These are phyloP conservation scores for Pseudogymnoascus sp. DNA, from an alignment of 2,329 filamentous ascomycete species.

Conservation along the genomic window DNA sequence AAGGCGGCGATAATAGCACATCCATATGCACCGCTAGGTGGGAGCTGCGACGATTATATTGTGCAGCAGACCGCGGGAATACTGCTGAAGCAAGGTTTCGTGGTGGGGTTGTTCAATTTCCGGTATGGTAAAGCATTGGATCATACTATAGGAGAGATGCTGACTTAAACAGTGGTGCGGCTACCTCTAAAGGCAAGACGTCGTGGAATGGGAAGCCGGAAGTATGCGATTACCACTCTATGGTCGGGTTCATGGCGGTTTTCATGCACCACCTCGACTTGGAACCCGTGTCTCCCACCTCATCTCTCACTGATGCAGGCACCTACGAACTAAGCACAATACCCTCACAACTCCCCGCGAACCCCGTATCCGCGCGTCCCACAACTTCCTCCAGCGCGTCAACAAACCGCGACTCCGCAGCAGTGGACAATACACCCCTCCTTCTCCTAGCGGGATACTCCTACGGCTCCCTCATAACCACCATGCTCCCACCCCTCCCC, in stretches of 20 bases:
- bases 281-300: constrained; percentile 11
- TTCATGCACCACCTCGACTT: constrained; percentile 50
- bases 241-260: constrained; percentile 71
- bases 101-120: constrained; percentile 90
- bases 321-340: constrained; percentile 21
- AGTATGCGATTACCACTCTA: constrained; percentile 71
- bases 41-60: constrained; percentile 74
- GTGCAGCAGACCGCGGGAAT: constrained; percentile 54
- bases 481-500: constrained; percentile 56
- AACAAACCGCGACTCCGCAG: background rate
- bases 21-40: constrained; percentile 84
- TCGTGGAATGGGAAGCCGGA: constrained; percentile 85
- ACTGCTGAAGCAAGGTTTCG: constrained; percentile 62
- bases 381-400: background rate
- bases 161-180: constrained; percentile 58
- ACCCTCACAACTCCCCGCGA: constrained; percentile 19
- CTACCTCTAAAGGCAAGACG: constrained; percentile 66
- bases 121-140: constrained; percentile 44
- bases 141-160: constrained; percentile 11
- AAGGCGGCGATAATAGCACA: constrained; percentile 70
- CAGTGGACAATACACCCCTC: constrained; percentile 24
- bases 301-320: constrained; percentile 17
- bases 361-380: background rate
- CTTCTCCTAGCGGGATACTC: constrained; percentile 76
- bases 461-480: constrained; percentile 79